Base-by-base conservation (phyloP, 169 alveolate species). In the Plasmodium sp. region DNA sequence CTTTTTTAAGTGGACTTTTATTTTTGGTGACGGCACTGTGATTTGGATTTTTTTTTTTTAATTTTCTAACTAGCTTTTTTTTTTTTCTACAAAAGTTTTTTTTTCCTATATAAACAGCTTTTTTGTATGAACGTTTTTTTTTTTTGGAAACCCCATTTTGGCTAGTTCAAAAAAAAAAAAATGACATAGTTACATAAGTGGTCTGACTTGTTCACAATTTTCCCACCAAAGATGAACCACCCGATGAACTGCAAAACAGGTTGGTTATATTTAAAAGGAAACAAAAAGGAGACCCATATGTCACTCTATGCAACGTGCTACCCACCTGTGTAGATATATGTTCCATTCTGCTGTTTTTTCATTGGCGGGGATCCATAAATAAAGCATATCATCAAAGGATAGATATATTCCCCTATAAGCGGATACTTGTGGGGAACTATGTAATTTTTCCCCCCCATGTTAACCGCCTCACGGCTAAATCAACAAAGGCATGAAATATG, bases 181-280 rank as follows among this genome's bases (percentile, higher is more conserved):
- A 41, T 22, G 54, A 33, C 36, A 36, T 79, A 79, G 84, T 79
- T 79, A 79, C 54, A n/a, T 31, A 79, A 79, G 84, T 79, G 84
- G 84, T 79, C 16, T 79, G 33, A 79, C n/a, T 79, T 34, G 45
- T 79, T 39, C 10, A 79, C 27, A 39, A 39, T 18, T n/a, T 18
- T 79, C 31, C 56, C 34, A 41, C n/a, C 33, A 36, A 41, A 41
- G 41, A 6, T 41, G 43, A 79, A 39, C 45, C 39, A 39, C 54
- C 31, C n/a, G 45, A 39, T 31, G 31, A 18, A n/a, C 10, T 16
- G 33, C 31, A 41, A 43, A 18, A 79, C 22, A 18, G 34, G n/a
- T 27, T 18, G 34, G 75, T 62, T 10, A 62, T 62, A 62, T 62
- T 62, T 62, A 62, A n/a, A 62, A 22, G 75, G 75, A 27, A 18